Evolutionary conservation across 352 stramenopile species (phyloP), one percentile per base, ranked within the genome.

Genomic region (Lagenidium sp.): DNA sequence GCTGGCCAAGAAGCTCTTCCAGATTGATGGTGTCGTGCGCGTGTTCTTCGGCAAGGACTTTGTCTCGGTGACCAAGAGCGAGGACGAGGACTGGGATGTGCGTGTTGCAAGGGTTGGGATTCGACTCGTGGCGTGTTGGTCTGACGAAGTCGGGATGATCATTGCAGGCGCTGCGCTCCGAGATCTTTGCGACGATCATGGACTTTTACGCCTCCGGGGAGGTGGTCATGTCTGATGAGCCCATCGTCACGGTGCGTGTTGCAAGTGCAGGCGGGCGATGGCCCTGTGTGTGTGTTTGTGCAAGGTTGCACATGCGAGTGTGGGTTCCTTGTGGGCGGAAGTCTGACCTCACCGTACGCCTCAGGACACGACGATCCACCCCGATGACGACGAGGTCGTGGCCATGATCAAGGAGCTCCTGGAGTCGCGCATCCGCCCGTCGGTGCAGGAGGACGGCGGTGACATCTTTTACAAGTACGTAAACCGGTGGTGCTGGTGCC

Each of bases 381-480:
- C 98, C 6, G 89, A 97, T 31, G 96, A 99, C 58, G 87, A 96
- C 53, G 96, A 99, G 62, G 87, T 99, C 29, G 95, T 99, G 19
- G 91, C 92, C 19, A 98, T 99, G 91, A 99, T 99, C 68, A 99
- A 99, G 77, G 97, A 99, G 78, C 73, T 99, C 13, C 74, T 99
- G 32, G 95, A 99, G 65, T 85, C 94, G 50, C 80, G 96, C 47
- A 99, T 99, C 51, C 90, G 97, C 41, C 97, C 97, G 15, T 97
- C 96, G 1, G 96, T 99, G 26, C 96, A 99, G 66, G 97, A 99
- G 47, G 95, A 98, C 62, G 95, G 97, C 29, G 97, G 97, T 28
- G 97, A 99, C 60, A 99, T 99, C 65, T 97, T 97, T 58, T 99
- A 98, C 76, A 76, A 78, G 54, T 71, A 36, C 23, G 48, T 32